Base-by-base conservation (phyloP, 2,329 filamentous ascomycete genomes). In the Stemphylium beticola region DNA sequence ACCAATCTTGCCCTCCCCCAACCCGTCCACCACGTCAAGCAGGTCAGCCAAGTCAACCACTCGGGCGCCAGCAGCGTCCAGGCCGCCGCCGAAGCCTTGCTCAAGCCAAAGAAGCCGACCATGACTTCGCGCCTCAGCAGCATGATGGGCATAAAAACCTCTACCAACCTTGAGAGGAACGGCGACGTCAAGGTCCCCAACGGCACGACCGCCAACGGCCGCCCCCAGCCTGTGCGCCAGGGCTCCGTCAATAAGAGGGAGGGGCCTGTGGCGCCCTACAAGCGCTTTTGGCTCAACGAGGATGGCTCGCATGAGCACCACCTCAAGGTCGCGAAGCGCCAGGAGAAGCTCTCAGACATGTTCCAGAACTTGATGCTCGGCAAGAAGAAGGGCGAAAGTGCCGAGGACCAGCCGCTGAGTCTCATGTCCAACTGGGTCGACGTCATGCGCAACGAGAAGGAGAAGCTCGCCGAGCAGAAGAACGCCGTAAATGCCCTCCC, bases 391-490 rank as follows among this genome's bases (percentile, higher is more conserved):
- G 90, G 93, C 59, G 83, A 85, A 14, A 79, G 81, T 17, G 82
- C 86, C 58, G 82, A 84, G 24, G 90, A 95, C 57, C 86, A 91
- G 71, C 92, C 96, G 62, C 80, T 98, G 40, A 98, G 93, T 7
- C 83, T 99, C 51, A 95, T 98, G 79, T 95, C 93, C 24, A 93
- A 87, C 66, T 98, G 93, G 93, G 93, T 97, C 51, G 93, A 97
- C 74, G 93, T 96, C 59, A 83, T 97, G 65, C 91, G 92, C 74
- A 89, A 86, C 64, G 93, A 97, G 75, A 92, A 92, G 74, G 92
- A 96, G 56, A 85, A 83, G 72, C 75, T 87, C 47, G 87, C 87
- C 1, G 79, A 84, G 34, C 91, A 96, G 67, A 92, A 89, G 78
- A 95, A 89, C 74, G 86, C 85, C 20, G 89, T 89, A 0, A 90